Evolutionary conservation across 2,329 filamentous ascomycete genomes (phyloP).

Genomic region (Bipolaris cookei): DNA sequence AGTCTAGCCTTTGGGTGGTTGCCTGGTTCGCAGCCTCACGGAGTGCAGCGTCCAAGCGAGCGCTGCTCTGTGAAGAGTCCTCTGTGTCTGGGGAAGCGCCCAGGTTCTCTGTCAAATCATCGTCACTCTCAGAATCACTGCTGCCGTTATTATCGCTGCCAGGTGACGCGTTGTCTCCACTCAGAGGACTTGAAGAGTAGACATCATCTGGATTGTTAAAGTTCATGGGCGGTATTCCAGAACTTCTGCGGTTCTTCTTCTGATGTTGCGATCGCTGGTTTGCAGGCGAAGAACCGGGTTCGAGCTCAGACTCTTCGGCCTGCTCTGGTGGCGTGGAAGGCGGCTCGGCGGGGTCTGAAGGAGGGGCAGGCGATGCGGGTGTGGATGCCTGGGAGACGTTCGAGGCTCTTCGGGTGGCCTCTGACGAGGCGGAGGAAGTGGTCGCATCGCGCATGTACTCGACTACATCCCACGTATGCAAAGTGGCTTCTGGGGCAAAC

Average conservation of each 20-base stretch:
- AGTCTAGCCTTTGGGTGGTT: conserved; percentile 71
- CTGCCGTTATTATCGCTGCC: conserved; percentile 56
- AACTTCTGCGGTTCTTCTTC: conserved; percentile 66
- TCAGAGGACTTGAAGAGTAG: conserved; percentile 80
- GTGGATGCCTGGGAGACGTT: conserved; percentile 55
- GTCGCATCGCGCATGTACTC: conserved; percentile 89
- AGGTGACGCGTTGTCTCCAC: conserved; percentile 58
- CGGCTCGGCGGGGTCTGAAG: conserved; percentile 61
- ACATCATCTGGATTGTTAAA: conserved; percentile 70
- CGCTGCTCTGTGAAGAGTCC: conserved; percentile 69
- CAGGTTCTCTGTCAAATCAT: conserved; percentile 72
- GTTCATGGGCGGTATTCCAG: conserved; percentile 68
- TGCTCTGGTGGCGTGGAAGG: conserved; percentile 69
- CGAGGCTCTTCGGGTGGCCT: conserved; percentile 76
- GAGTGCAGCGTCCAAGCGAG: conserved; percentile 77
- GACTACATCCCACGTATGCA: conserved; percentile 96
- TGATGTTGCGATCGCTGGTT: conserved; percentile 70
- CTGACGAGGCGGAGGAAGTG: conserved; percentile 72
- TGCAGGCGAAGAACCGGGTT: conserved; percentile 65
- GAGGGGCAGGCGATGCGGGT: conserved; percentile 41
- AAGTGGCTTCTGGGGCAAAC: conserved; percentile 93
- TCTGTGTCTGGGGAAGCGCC: conserved; percentile 61
- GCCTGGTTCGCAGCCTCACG: conserved; percentile 76
- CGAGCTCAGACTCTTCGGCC: conserved; percentile 64
- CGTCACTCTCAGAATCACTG: conserved; percentile 66